Evolutionary conservation across 2,329 filamentous ascomycete genomes (phyloP).

Genomic region (Colletotrichum sublineola): DNA sequence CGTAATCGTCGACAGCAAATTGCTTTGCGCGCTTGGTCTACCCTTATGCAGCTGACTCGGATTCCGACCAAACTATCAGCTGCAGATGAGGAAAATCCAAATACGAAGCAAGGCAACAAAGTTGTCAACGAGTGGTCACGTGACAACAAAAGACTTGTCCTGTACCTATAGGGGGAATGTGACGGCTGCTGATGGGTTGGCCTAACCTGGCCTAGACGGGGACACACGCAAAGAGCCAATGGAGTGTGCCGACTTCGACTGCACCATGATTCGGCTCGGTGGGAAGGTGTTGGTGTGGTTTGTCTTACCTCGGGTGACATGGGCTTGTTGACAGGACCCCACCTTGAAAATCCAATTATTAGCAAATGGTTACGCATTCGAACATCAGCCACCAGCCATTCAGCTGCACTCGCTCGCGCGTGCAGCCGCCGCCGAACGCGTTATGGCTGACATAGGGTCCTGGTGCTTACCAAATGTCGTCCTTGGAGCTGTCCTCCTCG

Average conservation of each 20-base stretch:
- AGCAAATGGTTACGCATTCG: conserved; percentile 37
- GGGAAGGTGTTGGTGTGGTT: background rate
- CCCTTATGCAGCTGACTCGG: background rate
- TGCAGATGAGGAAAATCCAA: background rate
- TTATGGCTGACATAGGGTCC: background rate
- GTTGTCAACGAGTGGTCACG: conserved; percentile 12
- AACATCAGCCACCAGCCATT: conserved; percentile 12
- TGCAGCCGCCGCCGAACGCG: background rate
- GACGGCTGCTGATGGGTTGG: conserved; percentile 6
- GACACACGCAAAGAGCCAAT: conserved; percentile 35
- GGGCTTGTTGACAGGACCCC: conserved; percentile 99
- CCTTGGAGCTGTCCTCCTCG: conserved; percentile 88
- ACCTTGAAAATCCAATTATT: conserved; percentile 59
- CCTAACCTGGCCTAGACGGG: conserved; percentile 19
- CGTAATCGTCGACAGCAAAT: conserved; percentile 14
- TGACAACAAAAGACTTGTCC: conserved; percentile 14
- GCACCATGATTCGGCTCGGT: conserved; percentile 31
- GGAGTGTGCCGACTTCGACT: conserved; percentile 29
- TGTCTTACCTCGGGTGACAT: conserved; percentile 93
- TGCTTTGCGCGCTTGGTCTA: conserved; percentile 5
- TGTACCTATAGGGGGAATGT: background rate
- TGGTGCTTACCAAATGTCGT: conserved; percentile 83
- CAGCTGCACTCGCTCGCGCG: conserved; percentile 3
- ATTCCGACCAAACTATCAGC: background rate
- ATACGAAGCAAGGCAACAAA: background rate